A percentile compares a stretch with the other conserved stretches of the same genome.
These are phyloP conservation scores for Kockovaella imperatae DNA, from an alignment of 768 basidiomycete species.

Conservation along the genomic window DNA sequence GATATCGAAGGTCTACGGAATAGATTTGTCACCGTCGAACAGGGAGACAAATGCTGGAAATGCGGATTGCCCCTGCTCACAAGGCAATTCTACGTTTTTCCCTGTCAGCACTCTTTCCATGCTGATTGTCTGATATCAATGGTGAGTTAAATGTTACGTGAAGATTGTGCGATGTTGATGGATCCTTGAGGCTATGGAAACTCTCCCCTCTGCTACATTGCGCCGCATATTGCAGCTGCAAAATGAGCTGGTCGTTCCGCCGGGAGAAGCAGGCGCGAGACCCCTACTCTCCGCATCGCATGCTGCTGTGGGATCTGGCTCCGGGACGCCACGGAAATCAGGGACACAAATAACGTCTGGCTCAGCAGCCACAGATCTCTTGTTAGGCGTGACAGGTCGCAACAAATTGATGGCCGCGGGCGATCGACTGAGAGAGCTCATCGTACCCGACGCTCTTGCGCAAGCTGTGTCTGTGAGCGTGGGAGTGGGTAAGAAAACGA, in stretches of 20 bases:
- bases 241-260: slow-evolving; percentile 63
- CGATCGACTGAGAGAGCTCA: slow-evolving; percentile 80
- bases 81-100: slow-evolving; percentile 96
- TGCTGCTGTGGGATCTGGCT: slow-evolving; percentile 19
- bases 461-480: slow-evolving; percentile 57
- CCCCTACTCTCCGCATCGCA: slow-evolving; percentile 31
- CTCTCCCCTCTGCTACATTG: slow-evolving; percentile 69
- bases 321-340: slow-evolving; percentile 12
- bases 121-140: slow-evolving; percentile 91
- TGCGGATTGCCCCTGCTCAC: slow-evolving; percentile 65
- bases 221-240: slow-evolving; percentile 81
- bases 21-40: slow-evolving; percentile 86
- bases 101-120: slow-evolving; percentile 95
- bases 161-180: neutral
- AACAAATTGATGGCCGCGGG: slow-evolving; percentile 75
- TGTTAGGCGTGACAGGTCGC: slow-evolving; percentile 37
- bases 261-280: slow-evolving; percentile 30
- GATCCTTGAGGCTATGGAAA: slow-evolving; percentile 79
- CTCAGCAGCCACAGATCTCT: slow-evolving; percentile 31
- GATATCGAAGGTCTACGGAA: slow-evolving; percentile 78
- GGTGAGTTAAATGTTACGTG: slow-evolving; percentile 52
- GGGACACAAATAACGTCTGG: slow-evolving; percentile 16
- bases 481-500: slow-evolving; percentile 43
- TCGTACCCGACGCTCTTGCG: slow-evolving; percentile 87
- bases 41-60: slow-evolving; percentile 73